Evolutionary conservation across 768 basidiomycete species (phyloP), one percentile per base, ranked within the genome.

Genomic region (Leucosporidium yakuticum): DNA sequence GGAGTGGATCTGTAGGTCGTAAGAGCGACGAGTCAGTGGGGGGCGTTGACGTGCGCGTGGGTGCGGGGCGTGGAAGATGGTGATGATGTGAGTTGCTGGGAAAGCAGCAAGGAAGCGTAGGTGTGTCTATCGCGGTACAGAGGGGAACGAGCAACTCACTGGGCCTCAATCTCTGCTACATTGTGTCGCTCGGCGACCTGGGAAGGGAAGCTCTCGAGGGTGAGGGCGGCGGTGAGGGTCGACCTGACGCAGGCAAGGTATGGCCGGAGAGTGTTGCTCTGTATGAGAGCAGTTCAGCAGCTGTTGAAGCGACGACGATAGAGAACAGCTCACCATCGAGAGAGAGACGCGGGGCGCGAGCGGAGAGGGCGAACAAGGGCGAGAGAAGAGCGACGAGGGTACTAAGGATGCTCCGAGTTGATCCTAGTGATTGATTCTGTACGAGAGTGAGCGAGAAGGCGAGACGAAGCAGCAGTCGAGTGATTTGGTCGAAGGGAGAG

Each of bases 201-300:
- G 17, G 95, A 98, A 59, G 92, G 86, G 82, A 99, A 99, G 84
- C 94, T 91, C 82, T 99, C 92, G 69, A 99, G 83, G 1, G 94
- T 97, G 73, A 99, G 82, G 4, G 96, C 94, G 36, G 96, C 95
- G n/a, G 95, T 98, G 60, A 99, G 83, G 29, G 96, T 96, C 9
- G 91, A 91, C 72, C 96, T 84, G 64, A 99, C 96, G 25, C 93
- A 93, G 29, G 91, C 89, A 63, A 99, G 88, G 80, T 99, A 98
- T 4, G 95, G 94, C 77, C 95, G 85, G 56, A 98, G 83, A 9
- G 90, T 89, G 82, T 97, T 96, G 2, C 95, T 95, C 95, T 98
- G 74, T 21, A 23, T 23, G 48, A 15, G 25, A 9, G 4, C 25
- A 5, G n/a, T 54, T 64, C 32, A 62, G 20, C 20, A 21, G 60